phyloP scores from a whole-genome alignment of 163 green algal genomes.

The Picocystis sp. region DNA sequence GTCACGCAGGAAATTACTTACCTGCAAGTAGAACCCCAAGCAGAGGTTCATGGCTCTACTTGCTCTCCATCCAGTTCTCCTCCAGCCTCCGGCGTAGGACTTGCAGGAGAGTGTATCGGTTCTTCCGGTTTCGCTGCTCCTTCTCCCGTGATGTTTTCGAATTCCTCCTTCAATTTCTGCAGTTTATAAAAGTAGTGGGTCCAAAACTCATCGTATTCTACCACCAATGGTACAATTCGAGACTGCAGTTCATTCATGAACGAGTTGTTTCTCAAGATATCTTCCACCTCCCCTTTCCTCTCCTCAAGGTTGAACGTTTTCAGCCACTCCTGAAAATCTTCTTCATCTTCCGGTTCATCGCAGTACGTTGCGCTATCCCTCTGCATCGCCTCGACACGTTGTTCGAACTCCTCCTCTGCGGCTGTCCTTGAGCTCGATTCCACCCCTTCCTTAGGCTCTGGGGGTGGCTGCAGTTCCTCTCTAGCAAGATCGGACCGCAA shows the following conservation, averaged over 20 bases:
- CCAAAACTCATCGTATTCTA: conserved; percentile 82
- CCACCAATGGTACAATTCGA: conserved; percentile 78
- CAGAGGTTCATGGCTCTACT: no score
- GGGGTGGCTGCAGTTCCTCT: no score
- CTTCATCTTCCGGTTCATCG: conserved; percentile 71
- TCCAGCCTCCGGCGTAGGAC: no score
- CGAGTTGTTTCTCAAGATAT: conserved; percentile 48
- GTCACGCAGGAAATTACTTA: no score
- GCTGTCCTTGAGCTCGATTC: no score
- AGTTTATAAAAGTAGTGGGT: conserved; percentile 81
- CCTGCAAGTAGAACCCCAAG: no score
- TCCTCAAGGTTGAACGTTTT: conserved; percentile 20
- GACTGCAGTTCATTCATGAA: conserved; percentile 90
- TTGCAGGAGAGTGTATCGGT: no score
- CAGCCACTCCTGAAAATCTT: conserved; percentile 40
- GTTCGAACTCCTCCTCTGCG: conserved; percentile 16
- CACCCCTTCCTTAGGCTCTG: no score
- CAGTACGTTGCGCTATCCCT: conserved; percentile 82
- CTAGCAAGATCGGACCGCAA: no score
- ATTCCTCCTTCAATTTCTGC: conserved; percentile 15
- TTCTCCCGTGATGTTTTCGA: no score
- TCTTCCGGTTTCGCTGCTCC: no score
- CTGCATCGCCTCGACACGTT: conserved; percentile 78
- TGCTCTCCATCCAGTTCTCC: no score
- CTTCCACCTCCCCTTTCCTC: conserved; percentile 39